Percentiles rank a stretch among this genome's conserved stretches.
Conservation (phyloP, 2,329 filamentous ascomycete species). For the Exophiala lecanii-corni region DNA sequence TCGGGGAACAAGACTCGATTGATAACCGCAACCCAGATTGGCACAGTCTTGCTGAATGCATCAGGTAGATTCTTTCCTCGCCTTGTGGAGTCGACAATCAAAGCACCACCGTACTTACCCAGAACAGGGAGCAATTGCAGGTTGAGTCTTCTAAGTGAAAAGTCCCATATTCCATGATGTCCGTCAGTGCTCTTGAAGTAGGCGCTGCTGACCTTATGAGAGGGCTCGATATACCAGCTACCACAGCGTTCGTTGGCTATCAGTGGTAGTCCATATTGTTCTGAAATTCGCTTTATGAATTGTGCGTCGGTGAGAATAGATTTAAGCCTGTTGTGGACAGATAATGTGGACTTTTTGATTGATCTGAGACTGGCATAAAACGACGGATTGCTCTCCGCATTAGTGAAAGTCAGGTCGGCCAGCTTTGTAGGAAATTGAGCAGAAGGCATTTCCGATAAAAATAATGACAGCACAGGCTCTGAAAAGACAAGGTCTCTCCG, state of each 20-base stretch:
- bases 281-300: slow-evolving; percentile 63
- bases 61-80: slow-evolving; percentile 93
- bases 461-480: no score
- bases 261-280: slow-evolving; percentile 57
- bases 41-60: slow-evolving; percentile 86
- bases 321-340: slow-evolving; percentile 72
- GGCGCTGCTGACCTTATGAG: slow-evolving; percentile 63
- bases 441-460: slow-evolving; percentile 14
- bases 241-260: slow-evolving; percentile 93
- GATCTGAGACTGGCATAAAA: slow-evolving; percentile 50
- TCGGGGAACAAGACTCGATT: slow-evolving; percentile 73
- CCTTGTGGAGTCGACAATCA: slow-evolving; percentile 89
- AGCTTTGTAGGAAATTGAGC: slow-evolving; percentile 20
- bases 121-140: slow-evolving; percentile 70
- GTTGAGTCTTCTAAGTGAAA: slow-evolving; percentile 80
- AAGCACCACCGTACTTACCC: slow-evolving; percentile 51
- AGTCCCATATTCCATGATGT: slow-evolving; percentile 84
- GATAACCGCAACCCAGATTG: slow-evolving; percentile 86
- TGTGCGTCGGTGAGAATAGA: slow-evolving; percentile 72
- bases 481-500: no score
- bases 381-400: slow-evolving; percentile 12
- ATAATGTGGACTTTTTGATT: slow-evolving; percentile 71
- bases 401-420: slow-evolving; percentile 17
- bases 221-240: slow-evolving; percentile 81
- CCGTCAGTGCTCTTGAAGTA: slow-evolving; percentile 99